Evolutionary conservation across 768 basidiomycete genomes (phyloP).

Genomic region (Gloeostereum incarnatum): DNA sequence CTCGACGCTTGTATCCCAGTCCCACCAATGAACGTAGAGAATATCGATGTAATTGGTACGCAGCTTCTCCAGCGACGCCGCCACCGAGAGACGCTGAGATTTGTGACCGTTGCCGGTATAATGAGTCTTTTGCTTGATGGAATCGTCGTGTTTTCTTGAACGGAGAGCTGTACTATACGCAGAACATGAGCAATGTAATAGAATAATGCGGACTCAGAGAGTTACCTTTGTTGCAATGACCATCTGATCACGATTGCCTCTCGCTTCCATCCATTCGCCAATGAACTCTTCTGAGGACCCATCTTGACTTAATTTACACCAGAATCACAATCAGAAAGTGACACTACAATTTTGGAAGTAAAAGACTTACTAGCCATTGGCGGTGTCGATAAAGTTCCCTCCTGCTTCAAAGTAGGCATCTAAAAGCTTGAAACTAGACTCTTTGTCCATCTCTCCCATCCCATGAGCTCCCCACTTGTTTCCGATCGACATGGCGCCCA

Average conservation of each 20-base stretch:
- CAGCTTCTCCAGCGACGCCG: too few species aligned
- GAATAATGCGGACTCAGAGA: too few species aligned
- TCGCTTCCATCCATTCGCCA: conserved; percentile 41
- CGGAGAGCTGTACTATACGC: too few species aligned
- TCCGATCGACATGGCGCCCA: conserved; percentile 35
- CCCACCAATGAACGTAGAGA: too few species aligned
- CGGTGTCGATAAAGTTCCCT: conserved; percentile 41
- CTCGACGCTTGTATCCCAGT: too few species aligned
- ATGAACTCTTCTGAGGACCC: conserved; percentile 43
- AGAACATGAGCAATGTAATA: too few species aligned
- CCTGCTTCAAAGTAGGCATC: conserved; percentile 34
- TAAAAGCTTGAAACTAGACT: conserved; percentile 32
- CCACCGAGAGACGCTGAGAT: too few species aligned
- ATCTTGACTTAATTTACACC: conserved; percentile 31
- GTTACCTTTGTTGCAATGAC: conserved; percentile 37
- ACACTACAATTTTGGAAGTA: not conserved
- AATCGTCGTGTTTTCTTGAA: too few species aligned
- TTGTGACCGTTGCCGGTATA: too few species aligned
- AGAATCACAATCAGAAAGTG: not conserved
- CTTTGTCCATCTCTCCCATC: conserved; percentile 30
- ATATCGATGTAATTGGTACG: too few species aligned
- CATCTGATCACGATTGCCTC: conserved; percentile 37
- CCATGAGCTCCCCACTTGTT: conserved; percentile 16
- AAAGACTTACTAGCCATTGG: conserved; percentile 34
- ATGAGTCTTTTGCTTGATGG: too few species aligned